Evolutionary conservation across 2,329 filamentous ascomycete genomes (phyloP), one percentile per base, ranked within the genome.

Genomic region (Lecanicillium sp.): DNA sequence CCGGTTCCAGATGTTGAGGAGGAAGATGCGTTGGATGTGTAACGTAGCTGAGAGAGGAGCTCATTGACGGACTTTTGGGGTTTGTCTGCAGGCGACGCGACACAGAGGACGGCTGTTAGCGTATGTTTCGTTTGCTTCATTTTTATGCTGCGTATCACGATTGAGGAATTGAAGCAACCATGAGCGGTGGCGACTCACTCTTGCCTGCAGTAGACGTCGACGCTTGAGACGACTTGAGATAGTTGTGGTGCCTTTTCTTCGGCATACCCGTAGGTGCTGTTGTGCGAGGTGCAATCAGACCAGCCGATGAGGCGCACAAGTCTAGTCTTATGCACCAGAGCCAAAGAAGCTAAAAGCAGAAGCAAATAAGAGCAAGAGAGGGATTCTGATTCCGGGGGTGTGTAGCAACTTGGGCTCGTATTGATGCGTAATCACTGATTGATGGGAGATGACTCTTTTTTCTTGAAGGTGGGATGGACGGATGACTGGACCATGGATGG

Each of bases 221-320:
- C 57, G 44, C 29, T 40, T 49, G 30, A 21, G 67, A 73, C 55
- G 79, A 79, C 62, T 82, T 83, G 54, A 78, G 77, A 57, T 75
- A 79, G 58, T 69, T 70, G 55, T 73, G 69, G 48, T 77, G 73
- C 64, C 77, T 72, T 73, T 82, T 83, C 71, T 82, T 83, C 65
- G 80, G 77, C 80, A 84, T 84, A 52, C 64, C 67, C 61, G 49
- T 43, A 47, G 44, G 44, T 24, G 11, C 17, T 12, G 24, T 19
- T 5, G 19, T 12, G 24, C 26, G 11, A 15, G 33, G 12, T 29
- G 30, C 8, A 4, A 15, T 15, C 29, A 24, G 20, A 10, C 30
- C 4, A 17, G 19, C 29, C 17, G 23, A 26, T 30, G 21, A 40
- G 38, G 32, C 14, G 30, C 23, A 41, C 37, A 29, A 17, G 26